These are phyloP conservation scores for Penicillium egyptiacum DNA, from an alignment of 495 filamentous ascomycete species.

Conservation along the genomic window DNA sequence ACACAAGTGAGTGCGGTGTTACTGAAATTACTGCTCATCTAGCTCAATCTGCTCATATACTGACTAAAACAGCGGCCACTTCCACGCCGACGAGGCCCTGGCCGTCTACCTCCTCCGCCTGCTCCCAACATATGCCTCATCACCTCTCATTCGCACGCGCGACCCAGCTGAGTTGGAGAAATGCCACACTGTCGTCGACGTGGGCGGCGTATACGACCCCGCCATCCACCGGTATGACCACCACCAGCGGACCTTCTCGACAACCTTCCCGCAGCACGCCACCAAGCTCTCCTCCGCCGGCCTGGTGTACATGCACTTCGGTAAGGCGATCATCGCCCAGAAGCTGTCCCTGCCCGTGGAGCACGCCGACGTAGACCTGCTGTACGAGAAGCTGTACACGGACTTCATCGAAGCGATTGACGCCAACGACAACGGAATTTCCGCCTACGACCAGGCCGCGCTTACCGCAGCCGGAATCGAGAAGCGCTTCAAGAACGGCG, in stretches of 20 bases:
- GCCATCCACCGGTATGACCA: slow-evolving; percentile 82
- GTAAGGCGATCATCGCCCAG: slow-evolving; percentile 73
- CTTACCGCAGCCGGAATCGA: slow-evolving; percentile 64
- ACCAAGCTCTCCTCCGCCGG: slow-evolving; percentile 94
- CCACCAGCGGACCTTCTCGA: slow-evolving; percentile 88
- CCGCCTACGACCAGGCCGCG: slow-evolving; percentile 66
- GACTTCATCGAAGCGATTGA: slow-evolving; percentile 95
- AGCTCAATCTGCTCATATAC: not conserved
- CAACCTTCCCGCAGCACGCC: slow-evolving; percentile 69
- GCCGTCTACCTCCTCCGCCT: slow-evolving; percentile 93
- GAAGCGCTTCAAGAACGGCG: slow-evolving; percentile 77
- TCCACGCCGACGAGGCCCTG: slow-evolving; percentile 99
- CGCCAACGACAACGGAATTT: slow-evolving; percentile 95
- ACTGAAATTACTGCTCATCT: not conserved
- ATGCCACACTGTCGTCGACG: slow-evolving; percentile 95
- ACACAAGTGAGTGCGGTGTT: slow-evolving; percentile 61
- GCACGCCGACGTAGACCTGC: slow-evolving; percentile 63
- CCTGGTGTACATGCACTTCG: slow-evolving; percentile 94
- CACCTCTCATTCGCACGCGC: slow-evolving; percentile 80
- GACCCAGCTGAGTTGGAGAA: slow-evolving; percentile 73
- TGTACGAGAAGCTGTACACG: slow-evolving; percentile 88
- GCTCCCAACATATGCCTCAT: slow-evolving; percentile 74
- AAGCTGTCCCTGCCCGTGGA: slow-evolving; percentile 61
- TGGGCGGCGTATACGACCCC: slow-evolving; percentile 86
- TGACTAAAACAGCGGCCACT: slow-evolving; percentile 67